Evolutionary conservation across 1,139 yeast species (phyloP), one percentile per base, ranked within the genome.

Genomic region (Pneumocystis carinii): DNA sequence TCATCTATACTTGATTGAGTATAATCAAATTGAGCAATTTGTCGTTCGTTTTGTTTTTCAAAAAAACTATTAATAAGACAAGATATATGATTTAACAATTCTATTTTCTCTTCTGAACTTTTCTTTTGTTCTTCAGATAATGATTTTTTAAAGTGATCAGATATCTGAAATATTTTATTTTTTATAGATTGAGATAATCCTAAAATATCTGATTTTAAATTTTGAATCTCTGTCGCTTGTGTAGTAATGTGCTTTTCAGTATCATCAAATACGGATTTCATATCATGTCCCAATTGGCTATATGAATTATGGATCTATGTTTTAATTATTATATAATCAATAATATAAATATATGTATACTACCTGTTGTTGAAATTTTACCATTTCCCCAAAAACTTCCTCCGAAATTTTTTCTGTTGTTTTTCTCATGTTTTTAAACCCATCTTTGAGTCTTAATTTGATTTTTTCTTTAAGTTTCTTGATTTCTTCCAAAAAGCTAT

Each of bases 241-340:
- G 62, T 38, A 14, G 62, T 59, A 61, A 68, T 59, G 48, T 68
- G 70, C 29, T 62, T 62, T 38, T 69, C 68, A 27, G 67, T 61
- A 5, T 65, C 67, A n/a, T 63, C 69, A 63, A 69, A 68, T 35
- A 69, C 53, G 12, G 65, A 62, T 60, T 68, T 67, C 62, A 69
- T 63, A 36, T 69, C 70, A 7, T 67, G 65, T 4, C 71, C 71
- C 41, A 69, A 66, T 36, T 66, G 66, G 35, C 68, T 68, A 62
- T 67, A 69, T 36, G 70, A 62, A 29, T 67, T 64, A 38, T 68
- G 63, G 14, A 69, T 67, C 65, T 66, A 29, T 14, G 59, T 57
- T 29, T 57, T 57, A 10, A 24, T 39, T 41, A 19, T 36, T 24
- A 27, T 15, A 48, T 56, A 48, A 63, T 62, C 39, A 12, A 41